These are phyloP conservation scores for Halocafeteria seosinensis DNA, from an alignment of 108 stramenopile genomes.

Conservation along the genomic window DNA sequence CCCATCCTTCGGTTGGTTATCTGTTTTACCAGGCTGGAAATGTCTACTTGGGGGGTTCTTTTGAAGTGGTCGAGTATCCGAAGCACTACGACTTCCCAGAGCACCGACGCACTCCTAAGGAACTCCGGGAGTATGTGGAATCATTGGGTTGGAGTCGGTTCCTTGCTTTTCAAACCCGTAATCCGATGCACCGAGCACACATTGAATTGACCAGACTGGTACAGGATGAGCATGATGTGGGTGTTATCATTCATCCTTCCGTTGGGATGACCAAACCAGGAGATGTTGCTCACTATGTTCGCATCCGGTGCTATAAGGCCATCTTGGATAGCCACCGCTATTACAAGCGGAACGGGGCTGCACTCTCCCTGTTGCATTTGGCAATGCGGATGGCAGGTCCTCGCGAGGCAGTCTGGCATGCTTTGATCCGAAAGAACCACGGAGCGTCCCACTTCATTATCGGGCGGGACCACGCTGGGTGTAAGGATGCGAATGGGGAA, in stretches of 20 bases:
- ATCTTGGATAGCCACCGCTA: constrained; percentile 82
- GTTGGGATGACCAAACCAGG: constrained; percentile 96
- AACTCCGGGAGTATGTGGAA: constrained; percentile 41
- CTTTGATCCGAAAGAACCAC: constrained; percentile 99
- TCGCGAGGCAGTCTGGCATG: constrained; percentile 97
- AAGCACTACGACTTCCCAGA: constrained; percentile 24
- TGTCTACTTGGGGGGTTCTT: constrained; percentile 91
- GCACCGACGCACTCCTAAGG: constrained; percentile 47
- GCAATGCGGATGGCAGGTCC: constrained; percentile 99
- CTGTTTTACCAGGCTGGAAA: constrained; percentile 89
- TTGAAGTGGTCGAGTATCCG: constrained; percentile 83
- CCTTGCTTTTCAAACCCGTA: constrained; percentile 98
- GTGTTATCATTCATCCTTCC: constrained; percentile 89
- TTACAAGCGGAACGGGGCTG: constrained; percentile 60
- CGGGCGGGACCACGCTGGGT: constrained; percentile 98
- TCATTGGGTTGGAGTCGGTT: constrained; percentile 40
- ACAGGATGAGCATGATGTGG: constrained; percentile 56
- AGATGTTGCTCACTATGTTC: constrained; percentile 67
- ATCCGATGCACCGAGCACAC: constrained; percentile 98
- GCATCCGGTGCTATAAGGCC: constrained; percentile 62
- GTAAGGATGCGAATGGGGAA: constrained; percentile 79
- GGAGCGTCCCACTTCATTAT: constrained; percentile 99
- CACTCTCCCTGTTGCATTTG: constrained; percentile 95
- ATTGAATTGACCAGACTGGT: constrained; percentile 96
- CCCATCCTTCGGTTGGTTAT: constrained; percentile 91